Evolutionary conservation across 352 stramenopile species (phyloP).

Genomic region (Albugo laibachii): DNA sequence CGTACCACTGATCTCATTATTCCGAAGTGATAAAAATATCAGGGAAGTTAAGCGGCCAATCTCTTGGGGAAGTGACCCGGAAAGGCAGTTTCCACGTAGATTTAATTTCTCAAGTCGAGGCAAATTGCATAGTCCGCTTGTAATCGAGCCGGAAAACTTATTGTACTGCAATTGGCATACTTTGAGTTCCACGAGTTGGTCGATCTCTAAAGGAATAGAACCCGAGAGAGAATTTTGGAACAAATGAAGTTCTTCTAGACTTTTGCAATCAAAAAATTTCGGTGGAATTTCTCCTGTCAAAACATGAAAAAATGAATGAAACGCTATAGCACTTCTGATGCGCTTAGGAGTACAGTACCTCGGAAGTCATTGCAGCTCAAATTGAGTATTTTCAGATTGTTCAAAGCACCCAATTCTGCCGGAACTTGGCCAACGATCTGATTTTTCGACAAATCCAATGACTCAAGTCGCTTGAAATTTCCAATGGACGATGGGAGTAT

Average conservation of each 20-base stretch:
- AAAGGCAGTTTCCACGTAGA: constrained; percentile 59
- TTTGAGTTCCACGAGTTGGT: constrained; percentile 30
- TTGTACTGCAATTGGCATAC: constrained; percentile 72
- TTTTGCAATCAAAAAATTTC: constrained; percentile 23
- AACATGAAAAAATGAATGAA: background rate
- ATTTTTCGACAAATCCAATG: constrained; percentile 72
- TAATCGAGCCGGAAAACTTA: constrained; percentile 36
- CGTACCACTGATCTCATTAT: constrained; percentile 43
- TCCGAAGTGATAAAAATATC: constrained; percentile 68
- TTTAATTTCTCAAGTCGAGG: constrained; percentile 44
- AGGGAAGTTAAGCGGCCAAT: constrained; percentile 49
- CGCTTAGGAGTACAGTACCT: constrained; percentile 8
- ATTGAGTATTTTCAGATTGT: constrained; percentile 31
- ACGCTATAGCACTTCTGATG: background rate
- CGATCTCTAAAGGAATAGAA: constrained; percentile 28
- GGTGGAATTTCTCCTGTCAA: constrained; percentile 17
- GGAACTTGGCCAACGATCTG: constrained; percentile 30
- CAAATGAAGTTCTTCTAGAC: constrained; percentile 55
- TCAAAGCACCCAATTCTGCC: constrained; percentile 24
- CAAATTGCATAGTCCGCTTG: constrained; percentile 27
- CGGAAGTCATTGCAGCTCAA: constrained; percentile 68
- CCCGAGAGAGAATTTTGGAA: constrained; percentile 61
- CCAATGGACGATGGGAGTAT: constrained; percentile 19
- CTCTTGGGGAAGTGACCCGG: constrained; percentile 26
- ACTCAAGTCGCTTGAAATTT: constrained; percentile 36